A percentile compares a stretch with the other conserved stretches of the same genome.
phyloP scores from a whole-genome alignment of 2,329 filamentous ascomycete species.

The Grosmannia huntii region DNA sequence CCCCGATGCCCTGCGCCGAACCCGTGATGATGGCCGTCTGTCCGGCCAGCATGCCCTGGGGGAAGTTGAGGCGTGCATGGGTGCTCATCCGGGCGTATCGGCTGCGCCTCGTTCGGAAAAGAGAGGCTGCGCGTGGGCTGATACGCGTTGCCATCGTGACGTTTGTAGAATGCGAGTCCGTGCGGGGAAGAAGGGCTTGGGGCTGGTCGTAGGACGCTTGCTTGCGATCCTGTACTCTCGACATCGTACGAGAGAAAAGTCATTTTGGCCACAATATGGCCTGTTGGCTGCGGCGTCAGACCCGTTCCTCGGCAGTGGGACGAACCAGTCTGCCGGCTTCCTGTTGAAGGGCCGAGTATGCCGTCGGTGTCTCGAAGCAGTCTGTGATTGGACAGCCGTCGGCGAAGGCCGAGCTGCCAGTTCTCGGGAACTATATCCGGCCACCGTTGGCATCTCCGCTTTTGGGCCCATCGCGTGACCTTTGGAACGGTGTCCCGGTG shows the following conservation, averaged over 20 bases:
- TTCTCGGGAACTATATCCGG: background rate
- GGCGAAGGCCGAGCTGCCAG: background rate
- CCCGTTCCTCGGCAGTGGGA: background rate
- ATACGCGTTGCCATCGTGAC: background rate
- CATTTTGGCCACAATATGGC: too few relatives aligned
- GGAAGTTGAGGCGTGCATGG: constrained; percentile 19
- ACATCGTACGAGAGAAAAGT: too few relatives aligned
- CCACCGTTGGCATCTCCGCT: background rate
- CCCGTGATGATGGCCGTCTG: constrained; percentile 84
- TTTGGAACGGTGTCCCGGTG: background rate
- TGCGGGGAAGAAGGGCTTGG: background rate
- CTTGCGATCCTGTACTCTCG: too few relatives aligned
- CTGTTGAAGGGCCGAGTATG: background rate
- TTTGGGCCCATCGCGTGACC: background rate
- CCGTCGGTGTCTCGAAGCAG: background rate
- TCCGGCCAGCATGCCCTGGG: constrained; percentile 62
- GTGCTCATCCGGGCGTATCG: background rate
- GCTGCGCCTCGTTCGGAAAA: background rate
- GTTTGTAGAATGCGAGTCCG: too few relatives aligned
- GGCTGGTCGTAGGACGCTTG: too few relatives aligned
- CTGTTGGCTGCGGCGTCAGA: too few relatives aligned
- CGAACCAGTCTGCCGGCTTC: background rate
- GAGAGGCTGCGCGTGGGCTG: background rate
- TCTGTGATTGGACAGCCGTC: background rate
- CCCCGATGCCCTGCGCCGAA: constrained; percentile 76